These are phyloP conservation scores for Apiotrichum veenhuisii DNA, from an alignment of 1,284 basidiomycete genomes.

Conservation along the genomic window DNA sequence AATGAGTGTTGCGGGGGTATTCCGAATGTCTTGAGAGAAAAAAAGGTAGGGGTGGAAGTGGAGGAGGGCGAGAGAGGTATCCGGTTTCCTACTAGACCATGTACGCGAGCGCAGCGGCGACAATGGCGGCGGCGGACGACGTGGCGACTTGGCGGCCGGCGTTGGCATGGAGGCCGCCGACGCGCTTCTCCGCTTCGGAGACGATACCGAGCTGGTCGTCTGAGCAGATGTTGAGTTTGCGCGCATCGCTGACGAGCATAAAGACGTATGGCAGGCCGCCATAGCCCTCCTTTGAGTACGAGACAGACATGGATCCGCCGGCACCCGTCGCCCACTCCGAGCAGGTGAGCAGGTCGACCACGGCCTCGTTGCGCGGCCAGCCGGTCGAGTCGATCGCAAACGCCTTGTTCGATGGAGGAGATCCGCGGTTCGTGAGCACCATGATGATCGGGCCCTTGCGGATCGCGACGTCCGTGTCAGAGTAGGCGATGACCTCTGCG, in stretches of 20 bases:
- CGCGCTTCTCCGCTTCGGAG: neutral
- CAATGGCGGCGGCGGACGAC: neutral
- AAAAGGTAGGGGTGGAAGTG: too few species aligned
- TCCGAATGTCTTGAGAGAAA: too few species aligned
- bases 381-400: slow-evolving; percentile 40
- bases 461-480: slow-evolving; percentile 61
- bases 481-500: slow-evolving; percentile 59
- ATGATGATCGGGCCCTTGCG: slow-evolving; percentile 67
- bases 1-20: too few species aligned
- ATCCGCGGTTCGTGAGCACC: slow-evolving; percentile 62
- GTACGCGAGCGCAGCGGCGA: too few species aligned
- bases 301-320: slow-evolving; percentile 39
- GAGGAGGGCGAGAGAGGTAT: too few species aligned
- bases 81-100: too few species aligned
- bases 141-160: neutral
- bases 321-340: slow-evolving; percentile 36
- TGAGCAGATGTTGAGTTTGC: slow-evolving; percentile 9
- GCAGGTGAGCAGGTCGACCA: slow-evolving; percentile 47
- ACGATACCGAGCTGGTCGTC: slow-evolving; percentile 13
- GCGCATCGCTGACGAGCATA: slow-evolving; percentile 10
- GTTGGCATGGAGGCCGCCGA: too few species aligned
- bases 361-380: slow-evolving; percentile 34
- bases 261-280: slow-evolving; percentile 46
- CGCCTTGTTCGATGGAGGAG: slow-evolving; percentile 28
- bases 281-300: slow-evolving; percentile 37